Percentiles rank a stretch among this genome's conserved stretches.
Evolutionary conservation across 2,329 filamentous ascomycete genomes (phyloP).

Genomic region (Scytalidium sp.): DNA sequence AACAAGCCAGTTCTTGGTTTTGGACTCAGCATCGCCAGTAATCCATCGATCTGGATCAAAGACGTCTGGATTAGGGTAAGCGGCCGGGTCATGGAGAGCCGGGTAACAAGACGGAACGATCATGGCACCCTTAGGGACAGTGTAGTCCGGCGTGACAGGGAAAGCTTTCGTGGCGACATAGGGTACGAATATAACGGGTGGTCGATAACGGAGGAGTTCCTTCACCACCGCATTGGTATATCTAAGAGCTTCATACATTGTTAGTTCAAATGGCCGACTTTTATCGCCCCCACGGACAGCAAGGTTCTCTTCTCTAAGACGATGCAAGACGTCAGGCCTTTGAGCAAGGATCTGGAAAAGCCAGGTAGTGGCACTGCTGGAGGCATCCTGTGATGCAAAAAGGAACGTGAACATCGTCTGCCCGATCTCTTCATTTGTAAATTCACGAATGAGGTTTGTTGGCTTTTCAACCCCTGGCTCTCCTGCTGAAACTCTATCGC

Average conservation of each 20-base stretch:
- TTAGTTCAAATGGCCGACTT: conserved; percentile 69
- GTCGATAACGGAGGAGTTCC: conserved; percentile 88
- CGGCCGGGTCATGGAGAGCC: conserved; percentile 86
- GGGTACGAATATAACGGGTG: conserved; percentile 95
- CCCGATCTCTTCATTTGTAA: conserved; percentile 86
- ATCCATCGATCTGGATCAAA: conserved; percentile 94
- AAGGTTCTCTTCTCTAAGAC: conserved; percentile 88
- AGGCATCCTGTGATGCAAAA: conserved; percentile 96
- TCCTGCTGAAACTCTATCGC: conserved; percentile 63
- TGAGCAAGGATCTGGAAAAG: conserved; percentile 93
- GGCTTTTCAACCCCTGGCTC: conserved; percentile 73
- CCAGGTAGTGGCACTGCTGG: conserved; percentile 90
- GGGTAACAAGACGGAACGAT: conserved; percentile 89
- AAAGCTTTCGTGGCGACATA: conserved; percentile 95
- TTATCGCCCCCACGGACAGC: conserved; percentile 71
- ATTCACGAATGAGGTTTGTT: conserved; percentile 79
- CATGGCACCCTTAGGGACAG: conserved; percentile 92
- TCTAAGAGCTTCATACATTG: conserved; percentile 81
- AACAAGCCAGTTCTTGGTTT: conserved; percentile 92
- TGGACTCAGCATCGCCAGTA: conserved; percentile 75
- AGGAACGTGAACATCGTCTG: conserved; percentile 95
- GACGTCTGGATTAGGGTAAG: conserved; percentile 83
- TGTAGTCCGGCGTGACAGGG: conserved; percentile 83
- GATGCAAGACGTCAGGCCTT: conserved; percentile 86
- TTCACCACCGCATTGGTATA: conserved; percentile 92